Base-by-base conservation (phyloP, 2,329 filamentous ascomycete genomes). In the Xylaria sp. region DNA sequence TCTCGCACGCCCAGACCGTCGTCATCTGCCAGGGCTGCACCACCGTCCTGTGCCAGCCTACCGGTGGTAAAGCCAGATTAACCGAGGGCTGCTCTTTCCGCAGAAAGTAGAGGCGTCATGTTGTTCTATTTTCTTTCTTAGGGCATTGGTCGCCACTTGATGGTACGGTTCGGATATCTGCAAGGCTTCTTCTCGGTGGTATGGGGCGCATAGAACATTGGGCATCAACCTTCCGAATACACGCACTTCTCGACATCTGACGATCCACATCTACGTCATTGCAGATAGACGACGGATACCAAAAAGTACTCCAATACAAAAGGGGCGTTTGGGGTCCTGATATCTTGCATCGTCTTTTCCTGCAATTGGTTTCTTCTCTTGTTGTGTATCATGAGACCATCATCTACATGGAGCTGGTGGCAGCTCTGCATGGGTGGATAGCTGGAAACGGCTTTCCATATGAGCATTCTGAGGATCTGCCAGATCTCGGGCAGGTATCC, bases 81-180 rank as follows among this genome's bases (percentile, higher is more conserved):
- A 99, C 95, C 72, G 95, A 99, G 90, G 95, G 95, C 82, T 99
- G 95, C 92, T 98, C 95, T 80, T 99, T 99, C 92, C 91, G 95
- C 87, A 94, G 94, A 87, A 99, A 99, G 94, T 99, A 98, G 85
- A 92, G 78, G 82, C 77, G 74, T 74, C 69, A 75, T 72, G 75
- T 79, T 77, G 75, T 80, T 77, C 77, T 70, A 69, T 77, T 77
- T 78, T 78, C 72, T 75, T 80, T 82, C 78, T 73, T 73, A 70
- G 70, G 70, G 72, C 70, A 74, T 76, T 75, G 75, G 77, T 81
- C 75, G 82, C 79, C 75, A 76, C 71, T 74, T 77, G 73, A 83
- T 81, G 81, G 80, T 79, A 81, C 81, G 81, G 83, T 79, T 85
- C 82, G 82, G 82, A 83, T 83, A 82, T 84, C 82, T 84, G 84